A percentile compares a stretch with the other conserved stretches of the same genome.
phyloP scores from a whole-genome alignment of 768 basidiomycete species.

The Pilatotrama ljubarskyi region DNA sequence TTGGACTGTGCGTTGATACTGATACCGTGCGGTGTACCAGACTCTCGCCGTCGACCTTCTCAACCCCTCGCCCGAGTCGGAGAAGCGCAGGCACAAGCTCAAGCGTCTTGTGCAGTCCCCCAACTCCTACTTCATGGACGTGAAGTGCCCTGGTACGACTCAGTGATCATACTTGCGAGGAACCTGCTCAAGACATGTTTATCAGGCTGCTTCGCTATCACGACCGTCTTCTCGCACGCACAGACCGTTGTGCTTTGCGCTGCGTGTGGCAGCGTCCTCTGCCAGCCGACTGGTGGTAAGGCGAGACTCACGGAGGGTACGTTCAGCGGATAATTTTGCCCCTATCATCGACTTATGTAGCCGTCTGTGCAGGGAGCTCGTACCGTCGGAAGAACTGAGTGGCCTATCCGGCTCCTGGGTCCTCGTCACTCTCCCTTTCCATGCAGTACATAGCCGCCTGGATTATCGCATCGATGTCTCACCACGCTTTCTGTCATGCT shows the following conservation, averaged over 20 bases:
- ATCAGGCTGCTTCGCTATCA: constrained; percentile 91
- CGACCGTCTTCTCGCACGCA: constrained; percentile 98
- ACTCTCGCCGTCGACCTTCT: constrained; percentile 97
- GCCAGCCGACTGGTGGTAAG: constrained; percentile 98
- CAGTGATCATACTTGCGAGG: constrained; percentile 14
- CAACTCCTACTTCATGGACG: constrained; percentile 99
- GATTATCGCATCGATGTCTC: constrained; percentile 18
- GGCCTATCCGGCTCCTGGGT: constrained; percentile 15
- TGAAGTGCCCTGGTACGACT: constrained; percentile 91
- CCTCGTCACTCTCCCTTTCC: constrained; percentile 7
- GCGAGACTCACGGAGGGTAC: constrained; percentile 96
- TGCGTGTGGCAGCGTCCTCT: constrained; percentile 90
- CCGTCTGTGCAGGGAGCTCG: constrained; percentile 70
- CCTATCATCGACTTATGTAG: constrained; percentile 10
- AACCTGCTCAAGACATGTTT: neutral
- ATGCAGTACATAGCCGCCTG: constrained; percentile 21
- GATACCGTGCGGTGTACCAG: constrained; percentile 39
- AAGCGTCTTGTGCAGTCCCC: constrained; percentile 98
- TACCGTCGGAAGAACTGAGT: constrained; percentile 92
- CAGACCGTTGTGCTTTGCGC: constrained; percentile 96
- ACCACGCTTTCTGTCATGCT: constrained; percentile 21
- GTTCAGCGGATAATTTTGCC: constrained; percentile 30
- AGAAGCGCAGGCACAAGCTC: constrained; percentile 94
- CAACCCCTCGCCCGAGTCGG: constrained; percentile 87
- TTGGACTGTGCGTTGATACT: neutral